Percentiles rank a stretch among this genome's conserved stretches.
phyloP scores from a whole-genome alignment of 2,329 filamentous ascomycete genomes.

The Aurifilum marmelostoma region DNA sequence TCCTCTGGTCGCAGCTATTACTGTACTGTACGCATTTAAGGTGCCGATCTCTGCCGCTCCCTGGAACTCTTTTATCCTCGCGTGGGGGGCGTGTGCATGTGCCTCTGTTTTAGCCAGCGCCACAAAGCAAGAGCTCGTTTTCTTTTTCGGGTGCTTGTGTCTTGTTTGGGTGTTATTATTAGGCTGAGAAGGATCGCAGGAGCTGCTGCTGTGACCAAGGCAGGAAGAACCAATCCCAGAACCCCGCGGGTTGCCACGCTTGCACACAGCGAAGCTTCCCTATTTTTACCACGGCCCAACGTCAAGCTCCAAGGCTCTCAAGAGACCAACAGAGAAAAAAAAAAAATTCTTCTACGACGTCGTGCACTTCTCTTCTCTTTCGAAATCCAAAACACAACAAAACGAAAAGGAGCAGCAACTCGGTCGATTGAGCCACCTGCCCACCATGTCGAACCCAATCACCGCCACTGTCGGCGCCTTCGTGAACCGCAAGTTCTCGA shows the following conservation, averaged over 20 bases:
- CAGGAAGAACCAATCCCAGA: slow-evolving; percentile 1
- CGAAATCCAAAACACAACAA: neutral
- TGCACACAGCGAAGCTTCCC: neutral
- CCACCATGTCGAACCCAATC: slow-evolving; percentile 27
- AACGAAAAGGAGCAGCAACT: neutral
- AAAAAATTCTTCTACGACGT: neutral
- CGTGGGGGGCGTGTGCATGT: neutral
- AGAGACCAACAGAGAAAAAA: neutral
- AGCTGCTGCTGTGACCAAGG: slow-evolving; percentile 2
- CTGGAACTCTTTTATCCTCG: neutral
- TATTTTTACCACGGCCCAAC: neutral
- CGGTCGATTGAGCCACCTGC: neutral
- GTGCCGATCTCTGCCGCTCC: slow-evolving; percentile 1
- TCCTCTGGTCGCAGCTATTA: neutral
- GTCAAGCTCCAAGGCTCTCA: neutral
- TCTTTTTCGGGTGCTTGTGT: slow-evolving; percentile 3
- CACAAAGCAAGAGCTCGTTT: neutral
- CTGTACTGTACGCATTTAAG: neutral
- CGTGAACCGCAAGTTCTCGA: slow-evolving; percentile 64
- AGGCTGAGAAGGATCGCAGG: slow-evolving; percentile 3
- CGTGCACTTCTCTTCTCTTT: neutral
- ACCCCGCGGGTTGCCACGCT: slow-evolving; percentile 6
- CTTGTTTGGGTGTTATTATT: neutral
- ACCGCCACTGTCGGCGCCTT: slow-evolving; percentile 45
- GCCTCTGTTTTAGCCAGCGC: neutral